Evolutionary conservation across 805 yeast genomes (phyloP), one percentile per base, ranked within the genome.

Genomic region (Monosporozyma solicola): DNA sequence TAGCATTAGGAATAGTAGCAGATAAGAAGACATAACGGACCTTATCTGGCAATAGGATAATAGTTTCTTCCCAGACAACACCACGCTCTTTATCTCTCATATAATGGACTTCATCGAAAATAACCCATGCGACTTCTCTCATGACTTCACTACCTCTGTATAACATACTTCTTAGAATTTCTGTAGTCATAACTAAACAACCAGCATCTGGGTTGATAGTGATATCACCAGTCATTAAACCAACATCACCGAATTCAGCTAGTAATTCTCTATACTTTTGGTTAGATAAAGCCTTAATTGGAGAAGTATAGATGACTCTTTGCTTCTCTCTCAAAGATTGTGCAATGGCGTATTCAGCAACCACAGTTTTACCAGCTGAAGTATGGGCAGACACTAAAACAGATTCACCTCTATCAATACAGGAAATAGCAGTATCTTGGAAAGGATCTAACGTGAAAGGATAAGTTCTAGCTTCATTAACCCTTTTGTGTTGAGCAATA

Each of bases 61-160:
- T 92, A 15, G 98, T 92, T 71, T 94, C 99, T 72, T 94, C 99
- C 99, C 99, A 94, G 37, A 94, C 99, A 51, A 94, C 99, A 69
- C 99, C 99, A 73, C 99, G 83, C 60, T 90, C 94, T 61, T 89
- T 85, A 69, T 94, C 99, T 73, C 97, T 84, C 95, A 94, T 94
- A 71, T 94, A 94, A 73, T 94, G 99, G 47, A 94, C 97, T 69
- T 94, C 99, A 71, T 94, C 99, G 59, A 94, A 94, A 41, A 94
- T 83, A 50, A 94, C 99, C 96, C 97, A 94, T 0, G 97, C 97
- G 44, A 94, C 98, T 75, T 94, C 99, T 70, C 99, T 80, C 92
- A 94, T 91, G 48, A 95, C 84, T 68, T 94, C 99, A 13, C 97
- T 88, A 57, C 99, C 99, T 68, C 98, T 79, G 68, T 94, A 94